Percentiles rank a stretch among this genome's conserved stretches.
Conservation (phyloP, 495 filamentous ascomycete species). For the Daldinia loculata region DNA sequence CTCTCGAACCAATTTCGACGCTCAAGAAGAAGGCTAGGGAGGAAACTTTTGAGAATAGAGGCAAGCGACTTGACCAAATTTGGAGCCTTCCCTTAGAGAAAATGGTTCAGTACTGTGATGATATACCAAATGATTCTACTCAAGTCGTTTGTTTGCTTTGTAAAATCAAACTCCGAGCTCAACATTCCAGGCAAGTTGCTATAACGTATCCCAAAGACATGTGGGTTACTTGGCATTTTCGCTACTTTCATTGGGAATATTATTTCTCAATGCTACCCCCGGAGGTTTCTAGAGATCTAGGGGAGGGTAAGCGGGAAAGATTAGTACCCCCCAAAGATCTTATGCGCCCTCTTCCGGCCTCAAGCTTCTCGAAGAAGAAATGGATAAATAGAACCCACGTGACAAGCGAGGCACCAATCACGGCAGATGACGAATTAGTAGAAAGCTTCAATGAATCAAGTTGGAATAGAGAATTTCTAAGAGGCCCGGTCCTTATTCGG, state of each 20-base stretch:
- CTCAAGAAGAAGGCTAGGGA: background rate
- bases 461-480: too few species aligned
- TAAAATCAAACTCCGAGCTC: background rate
- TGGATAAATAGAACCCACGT: background rate
- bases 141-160: background rate
- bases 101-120: background rate
- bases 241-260: background rate
- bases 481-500: background rate
- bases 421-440: background rate
- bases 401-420: background rate
- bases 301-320: accelerated
- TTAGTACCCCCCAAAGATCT: background rate
- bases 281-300: background rate
- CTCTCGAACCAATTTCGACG: background rate
- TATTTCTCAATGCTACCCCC: background rate
- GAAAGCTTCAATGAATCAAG: background rate
- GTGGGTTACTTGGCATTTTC: background rate
- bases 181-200: background rate
- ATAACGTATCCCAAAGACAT: background rate
- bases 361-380: background rate
- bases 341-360: background rate
- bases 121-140: background rate
- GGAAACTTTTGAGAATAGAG: background rate
- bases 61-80: background rate
- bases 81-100: background rate